Evolutionary conservation across 176 grass and related monocot genomes (phyloP).

Genomic region (Oryza longistaminata): DNA sequence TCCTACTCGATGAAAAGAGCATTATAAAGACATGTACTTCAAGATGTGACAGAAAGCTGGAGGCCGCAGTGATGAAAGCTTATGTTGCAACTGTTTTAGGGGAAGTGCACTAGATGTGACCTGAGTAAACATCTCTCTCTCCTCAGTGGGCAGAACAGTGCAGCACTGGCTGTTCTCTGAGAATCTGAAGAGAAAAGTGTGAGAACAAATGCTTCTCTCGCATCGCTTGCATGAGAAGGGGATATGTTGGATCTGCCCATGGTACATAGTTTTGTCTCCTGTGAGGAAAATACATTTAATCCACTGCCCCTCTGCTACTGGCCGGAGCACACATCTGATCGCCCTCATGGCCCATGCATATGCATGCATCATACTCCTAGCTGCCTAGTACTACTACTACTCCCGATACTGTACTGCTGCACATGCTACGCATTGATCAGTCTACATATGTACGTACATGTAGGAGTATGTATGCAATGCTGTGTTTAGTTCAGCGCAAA

Average conservation of each 20-base stretch:
- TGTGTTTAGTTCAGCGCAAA: too few relatives aligned
- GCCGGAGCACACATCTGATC: slow-evolving; percentile 20
- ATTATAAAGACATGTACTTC: slow-evolving; percentile 40
- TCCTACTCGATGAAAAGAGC: neutral
- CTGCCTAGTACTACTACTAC: neutral
- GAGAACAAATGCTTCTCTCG: slow-evolving; percentile 36
- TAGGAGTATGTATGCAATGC: too few relatives aligned
- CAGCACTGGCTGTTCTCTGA: slow-evolving; percentile 22
- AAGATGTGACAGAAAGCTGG: slow-evolving; percentile 66
- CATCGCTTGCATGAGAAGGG: slow-evolving; percentile 56
- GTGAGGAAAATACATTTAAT: slow-evolving; percentile 44
- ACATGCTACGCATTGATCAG: neutral
- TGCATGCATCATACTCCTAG: neutral
- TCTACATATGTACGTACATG: neutral
- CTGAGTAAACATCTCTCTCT: slow-evolving; percentile 19
- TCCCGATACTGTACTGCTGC: neutral
- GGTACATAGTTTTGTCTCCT: slow-evolving; percentile 48
- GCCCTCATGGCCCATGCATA: neutral
- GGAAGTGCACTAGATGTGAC: slow-evolving; percentile 59
- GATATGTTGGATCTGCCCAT: slow-evolving; percentile 36
- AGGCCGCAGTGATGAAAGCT: slow-evolving; percentile 26
- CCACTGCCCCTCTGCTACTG: slow-evolving; percentile 29
- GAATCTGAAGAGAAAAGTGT: slow-evolving; percentile 42
- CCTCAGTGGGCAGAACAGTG: slow-evolving; percentile 40
- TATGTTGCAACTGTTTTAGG: slow-evolving; percentile 36